phyloP scores from a whole-genome alignment of 1,139 yeast species.

The Suhomyces taliae region DNA sequence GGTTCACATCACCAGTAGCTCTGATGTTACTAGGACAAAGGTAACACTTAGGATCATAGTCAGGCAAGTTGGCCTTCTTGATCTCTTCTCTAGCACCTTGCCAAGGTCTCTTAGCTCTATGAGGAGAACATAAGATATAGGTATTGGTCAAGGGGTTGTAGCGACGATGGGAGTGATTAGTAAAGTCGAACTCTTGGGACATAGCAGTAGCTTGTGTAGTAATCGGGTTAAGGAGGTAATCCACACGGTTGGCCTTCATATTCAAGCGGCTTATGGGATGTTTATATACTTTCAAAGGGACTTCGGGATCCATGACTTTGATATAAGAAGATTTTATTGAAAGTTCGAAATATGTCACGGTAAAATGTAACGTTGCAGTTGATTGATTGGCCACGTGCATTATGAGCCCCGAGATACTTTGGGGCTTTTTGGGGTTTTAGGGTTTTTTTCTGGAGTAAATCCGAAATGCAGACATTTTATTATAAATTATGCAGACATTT shows the following conservation, averaged over 20 bases:
- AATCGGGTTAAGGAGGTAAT: slow-evolving; percentile 25
- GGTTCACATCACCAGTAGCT: slow-evolving; percentile 65
- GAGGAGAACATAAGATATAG: slow-evolving; percentile 75
- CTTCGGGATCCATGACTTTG: not conserved
- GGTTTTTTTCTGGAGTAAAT: not conserved
- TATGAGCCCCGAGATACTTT: not conserved
- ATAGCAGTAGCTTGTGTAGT: slow-evolving; percentile 15
- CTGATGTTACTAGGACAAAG: slow-evolving; percentile 73
- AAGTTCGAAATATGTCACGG: not conserved
- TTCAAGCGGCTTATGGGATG: not conserved
- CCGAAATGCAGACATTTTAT: slow-evolving; percentile 3
- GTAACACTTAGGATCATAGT: slow-evolving; percentile 66
- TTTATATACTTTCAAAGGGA: slow-evolving; percentile 1
- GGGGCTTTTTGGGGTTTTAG: not conserved
- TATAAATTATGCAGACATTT: not conserved
- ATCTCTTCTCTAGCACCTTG: slow-evolving; percentile 69
- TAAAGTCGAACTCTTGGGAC: slow-evolving; percentile 44
- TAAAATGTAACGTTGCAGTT: slow-evolving; percentile 19
- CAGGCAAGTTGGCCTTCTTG: slow-evolving; percentile 45
- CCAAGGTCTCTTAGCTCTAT: slow-evolving; percentile 79
- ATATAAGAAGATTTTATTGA: not conserved
- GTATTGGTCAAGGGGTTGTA: slow-evolving; percentile 63
- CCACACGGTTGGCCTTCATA: slow-evolving; percentile 16
- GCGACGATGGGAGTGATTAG: slow-evolving; percentile 65
- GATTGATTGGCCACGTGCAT: not conserved